These are phyloP conservation scores for Stevia rebaudiana DNA, from an alignment of 140 eudicot genomes.

Conservation along the genomic window DNA sequence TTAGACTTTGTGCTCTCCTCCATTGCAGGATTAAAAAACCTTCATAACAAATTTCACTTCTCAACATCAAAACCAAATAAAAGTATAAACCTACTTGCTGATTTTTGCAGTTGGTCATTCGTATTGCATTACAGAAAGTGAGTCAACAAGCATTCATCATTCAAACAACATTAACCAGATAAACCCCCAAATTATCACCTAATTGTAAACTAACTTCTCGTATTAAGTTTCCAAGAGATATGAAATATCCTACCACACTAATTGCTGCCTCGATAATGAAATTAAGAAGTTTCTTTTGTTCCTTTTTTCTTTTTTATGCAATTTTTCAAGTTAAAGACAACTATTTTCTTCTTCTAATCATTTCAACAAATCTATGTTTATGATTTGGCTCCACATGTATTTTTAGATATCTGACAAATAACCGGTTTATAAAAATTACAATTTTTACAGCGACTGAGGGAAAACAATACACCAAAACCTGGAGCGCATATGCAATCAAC, in stretches of 20 bases:
- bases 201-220: slow-evolving; percentile 5
- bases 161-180: neutral
- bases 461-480: neutral
- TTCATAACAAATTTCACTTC: slow-evolving; percentile 18
- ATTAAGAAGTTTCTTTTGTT: neutral
- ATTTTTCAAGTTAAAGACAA: slow-evolving; percentile 3
- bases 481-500: neutral
- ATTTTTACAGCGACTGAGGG: slow-evolving; percentile 1
- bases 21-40: slow-evolving; percentile 21
- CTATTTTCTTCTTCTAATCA: slow-evolving; percentile 1
- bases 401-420: neutral
- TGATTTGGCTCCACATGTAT: neutral
- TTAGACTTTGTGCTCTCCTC: slow-evolving; percentile 54
- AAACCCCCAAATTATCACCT: neutral
- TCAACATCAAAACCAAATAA: neutral
- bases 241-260: slow-evolving; percentile 6
- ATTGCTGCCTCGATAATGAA: neutral
- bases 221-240: slow-evolving; percentile 3
- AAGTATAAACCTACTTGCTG: neutral
- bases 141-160: neutral
- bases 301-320: neutral
- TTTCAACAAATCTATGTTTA: neutral
- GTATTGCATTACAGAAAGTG: neutral
- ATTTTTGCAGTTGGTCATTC: neutral
- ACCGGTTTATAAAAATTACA: slow-evolving; percentile 13